These are phyloP conservation scores for Solanum infundibuliforme DNA, from an alignment of 257 asterid species.

Conservation along the genomic window DNA sequence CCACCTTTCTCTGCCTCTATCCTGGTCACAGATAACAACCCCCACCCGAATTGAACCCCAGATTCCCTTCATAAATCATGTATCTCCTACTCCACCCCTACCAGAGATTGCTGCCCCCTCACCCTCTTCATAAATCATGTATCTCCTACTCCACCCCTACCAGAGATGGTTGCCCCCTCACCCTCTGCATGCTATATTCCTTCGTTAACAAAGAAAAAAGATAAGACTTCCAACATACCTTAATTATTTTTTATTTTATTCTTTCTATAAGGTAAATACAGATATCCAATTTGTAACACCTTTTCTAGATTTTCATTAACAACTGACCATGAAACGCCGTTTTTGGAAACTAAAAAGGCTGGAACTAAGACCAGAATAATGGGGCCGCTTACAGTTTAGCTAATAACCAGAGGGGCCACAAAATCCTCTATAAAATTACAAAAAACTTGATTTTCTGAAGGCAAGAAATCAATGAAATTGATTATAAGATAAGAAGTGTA, in stretches of 20 bases:
- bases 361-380: neutral
- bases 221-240: neutral
- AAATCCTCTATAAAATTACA: neutral
- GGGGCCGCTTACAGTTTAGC: neutral
- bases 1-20: neutral
- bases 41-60: neutral
- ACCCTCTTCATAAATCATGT: neutral
- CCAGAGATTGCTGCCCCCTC: neutral
- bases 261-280: neutral
- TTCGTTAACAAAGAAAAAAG: neutral
- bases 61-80: neutral
- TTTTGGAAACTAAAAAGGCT: neutral
- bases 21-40: neutral
- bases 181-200: neutral
- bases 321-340: neutral
- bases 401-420: neutral
- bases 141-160: neutral
- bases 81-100: neutral
- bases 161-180: neutral
- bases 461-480: neutral
- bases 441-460: neutral
- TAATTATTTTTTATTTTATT: neutral
- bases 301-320: neutral
- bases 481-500: conserved; percentile 14
- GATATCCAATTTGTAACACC: neutral